Evolutionary conservation across 2,329 filamentous ascomycete species (phyloP).

Genomic region (Lachnellula cervina): DNA sequence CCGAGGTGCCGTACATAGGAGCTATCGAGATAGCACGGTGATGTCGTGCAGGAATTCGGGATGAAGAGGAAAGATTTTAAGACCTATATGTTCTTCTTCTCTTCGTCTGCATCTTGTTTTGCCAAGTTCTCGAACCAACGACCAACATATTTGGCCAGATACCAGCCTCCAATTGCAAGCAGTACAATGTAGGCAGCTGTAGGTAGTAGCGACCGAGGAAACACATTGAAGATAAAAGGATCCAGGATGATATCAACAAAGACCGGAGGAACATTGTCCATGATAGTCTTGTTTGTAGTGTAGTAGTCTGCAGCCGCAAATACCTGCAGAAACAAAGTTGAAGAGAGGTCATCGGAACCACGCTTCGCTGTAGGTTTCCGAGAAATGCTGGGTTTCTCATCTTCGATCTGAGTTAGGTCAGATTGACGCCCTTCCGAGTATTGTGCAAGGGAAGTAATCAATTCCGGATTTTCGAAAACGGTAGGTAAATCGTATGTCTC

Average conservation of each 20-base stretch:
- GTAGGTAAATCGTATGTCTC: constrained; percentile 56
- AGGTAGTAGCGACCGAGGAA: constrained; percentile 72
- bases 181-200: constrained; percentile 63
- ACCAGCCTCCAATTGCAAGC: constrained; percentile 45
- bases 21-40: too few species aligned
- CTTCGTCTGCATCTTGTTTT: neutral
- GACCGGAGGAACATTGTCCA: constrained; percentile 69
- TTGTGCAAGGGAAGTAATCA: constrained; percentile 59
- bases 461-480: constrained; percentile 56
- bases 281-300: constrained; percentile 66
- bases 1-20: too few species aligned
- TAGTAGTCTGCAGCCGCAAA: constrained; percentile 80
- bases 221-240: constrained; percentile 72
- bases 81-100: constrained; percentile 18
- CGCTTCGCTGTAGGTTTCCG: constrained; percentile 2
- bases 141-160: constrained; percentile 25
- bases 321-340: constrained; percentile 53
- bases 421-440: constrained; percentile 52
- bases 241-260: constrained; percentile 80
- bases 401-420: constrained; percentile 13
- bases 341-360: constrained; percentile 15
- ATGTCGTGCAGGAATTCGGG: too few species aligned
- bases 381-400: constrained; percentile 10
- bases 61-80: neutral
- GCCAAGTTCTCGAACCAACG: constrained; percentile 18